A percentile compares a stretch with the other conserved stretches of the same genome.
phyloP scores from a whole-genome alignment of 1,284 basidiomycete genomes.

The Paramarasmius palmivorus region DNA sequence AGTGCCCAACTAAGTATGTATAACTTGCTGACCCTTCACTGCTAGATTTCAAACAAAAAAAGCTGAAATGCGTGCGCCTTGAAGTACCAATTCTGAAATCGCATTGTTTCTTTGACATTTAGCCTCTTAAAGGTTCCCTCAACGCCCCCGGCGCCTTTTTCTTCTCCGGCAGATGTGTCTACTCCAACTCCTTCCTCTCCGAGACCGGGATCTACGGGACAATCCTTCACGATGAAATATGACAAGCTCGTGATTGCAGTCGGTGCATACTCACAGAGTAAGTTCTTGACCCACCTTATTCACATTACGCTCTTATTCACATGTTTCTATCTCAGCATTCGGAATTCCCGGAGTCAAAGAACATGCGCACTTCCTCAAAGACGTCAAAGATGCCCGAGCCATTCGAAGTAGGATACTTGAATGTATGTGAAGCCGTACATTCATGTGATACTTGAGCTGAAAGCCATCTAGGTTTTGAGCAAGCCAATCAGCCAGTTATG shows the following conservation, averaged over 20 bases:
- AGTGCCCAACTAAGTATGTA: not conserved
- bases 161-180: conserved; percentile 16
- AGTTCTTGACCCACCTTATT: conserved; percentile 27
- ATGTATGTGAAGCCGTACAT: conserved; percentile 46
- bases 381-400: conserved; percentile 77
- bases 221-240: conserved; percentile 58
- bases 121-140: conserved; percentile 49
- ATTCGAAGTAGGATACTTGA: conserved; percentile 78
- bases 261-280: conserved; percentile 83
- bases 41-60: conserved; percentile 64
- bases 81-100: not conserved
- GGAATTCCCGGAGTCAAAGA: conserved; percentile 71
- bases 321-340: conserved; percentile 46
- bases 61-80: conserved; percentile 54
- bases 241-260: conserved; percentile 87
- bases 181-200: not conserved
- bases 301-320: not conserved
- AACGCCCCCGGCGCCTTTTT: conserved; percentile 42
- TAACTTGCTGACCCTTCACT: not conserved
- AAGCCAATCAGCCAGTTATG: conserved; percentile 72
- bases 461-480: conserved; percentile 64
- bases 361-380: conserved; percentile 81
- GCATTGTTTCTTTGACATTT: not conserved
- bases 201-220: conserved; percentile 9
- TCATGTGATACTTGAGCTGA: not conserved